Base-by-base conservation (phyloP, 495 filamentous ascomycete species). In the Hyaloscypha bicolor region DNA sequence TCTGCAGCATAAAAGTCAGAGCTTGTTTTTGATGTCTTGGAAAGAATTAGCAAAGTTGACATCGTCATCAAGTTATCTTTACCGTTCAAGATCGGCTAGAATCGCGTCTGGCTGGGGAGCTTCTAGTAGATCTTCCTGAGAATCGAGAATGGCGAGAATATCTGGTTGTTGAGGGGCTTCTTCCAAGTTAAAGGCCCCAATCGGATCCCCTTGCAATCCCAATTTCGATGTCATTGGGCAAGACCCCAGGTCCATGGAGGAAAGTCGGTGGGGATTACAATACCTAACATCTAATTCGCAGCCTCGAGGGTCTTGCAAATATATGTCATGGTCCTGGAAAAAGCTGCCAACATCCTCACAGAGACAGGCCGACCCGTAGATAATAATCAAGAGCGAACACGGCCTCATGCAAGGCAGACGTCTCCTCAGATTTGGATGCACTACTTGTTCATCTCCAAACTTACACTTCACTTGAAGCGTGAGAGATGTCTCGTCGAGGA, bases 21-120 rank as follows among this genome's bases (percentile, higher is more conserved):
- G 89, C 94, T 75, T 97, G 93, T 72, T 92, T 93, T 71, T 97
- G 94, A 73, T 97, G 94, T 51, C 84, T 84, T 62, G 6, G 63
- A 12, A 5, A 30, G 21, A 22, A 65, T 42, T 64, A 48, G 69
- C 65, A 12, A 33, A 52, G 22, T 14, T 56, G 55, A 12, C 6
- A 11, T 39, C 9, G 19, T 2, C 25, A 55, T 56, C 51, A 55
- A 37, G 51, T 6, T 39, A 31, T 39, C 31, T 9, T 55, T 60
- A 33, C 55, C 51, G 55, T 35, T 33, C 29, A 25, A 60, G 29
- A 21, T 29, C 29, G 58, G 65, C 53, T 25, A 35, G 35, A 30
- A 66, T 66, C 2, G 55, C 64, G 16, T 60, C 35, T 60, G 64
- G 57, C 6, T 33, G 35, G 12, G 22, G 32, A 11, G 64, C 42